A percentile compares a stretch with the other conserved stretches of the same genome.
Conservation (phyloP, 192 early-diverging fungal species). For the Chytriomyces sp. region DNA sequence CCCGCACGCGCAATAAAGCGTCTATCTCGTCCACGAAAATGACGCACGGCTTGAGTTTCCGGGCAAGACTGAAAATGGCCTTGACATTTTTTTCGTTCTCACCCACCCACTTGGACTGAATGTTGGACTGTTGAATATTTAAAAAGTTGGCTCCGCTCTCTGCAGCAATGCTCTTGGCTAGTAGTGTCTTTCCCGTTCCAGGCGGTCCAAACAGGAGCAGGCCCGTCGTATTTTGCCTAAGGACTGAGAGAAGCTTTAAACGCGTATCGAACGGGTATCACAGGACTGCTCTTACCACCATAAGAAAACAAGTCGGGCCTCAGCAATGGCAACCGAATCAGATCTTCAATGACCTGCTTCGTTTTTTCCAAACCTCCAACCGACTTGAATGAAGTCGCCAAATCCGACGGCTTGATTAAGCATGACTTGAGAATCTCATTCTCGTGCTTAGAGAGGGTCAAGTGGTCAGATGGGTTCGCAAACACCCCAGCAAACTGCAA, state of each 20-base stretch:
- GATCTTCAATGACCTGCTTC: constrained; percentile 39
- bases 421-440: constrained; percentile 15
- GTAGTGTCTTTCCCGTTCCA: constrained; percentile 97
- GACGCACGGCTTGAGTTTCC: constrained; percentile 93
- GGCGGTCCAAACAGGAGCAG: constrained; percentile 95
- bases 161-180: constrained; percentile 93
- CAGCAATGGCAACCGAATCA: constrained; percentile 42
- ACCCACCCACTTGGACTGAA: constrained; percentile 93
- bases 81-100: constrained; percentile 91
- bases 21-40: constrained; percentile 99
- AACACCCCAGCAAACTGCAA: constrained; percentile 23
- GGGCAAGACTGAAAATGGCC: constrained; percentile 89
- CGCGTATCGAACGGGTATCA: not conserved
- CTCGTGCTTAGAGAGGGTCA: constrained; percentile 12
- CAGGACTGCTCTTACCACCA: constrained; percentile 25
- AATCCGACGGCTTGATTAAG: constrained; percentile 13
- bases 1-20: constrained; percentile 68
- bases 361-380: constrained; percentile 32
- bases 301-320: constrained; percentile 43
- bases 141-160: constrained; percentile 95
- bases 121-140: constrained; percentile 92
- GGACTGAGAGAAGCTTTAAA: constrained; percentile 16
- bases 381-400: constrained; percentile 12
- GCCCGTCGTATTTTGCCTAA: constrained; percentile 48
- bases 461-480: constrained; percentile 18